Percentiles rank a stretch among this genome's conserved stretches.
Evolutionary conservation across 352 stramenopile genomes (phyloP).

Genomic region (Phytopythium chamaehyphon): DNA sequence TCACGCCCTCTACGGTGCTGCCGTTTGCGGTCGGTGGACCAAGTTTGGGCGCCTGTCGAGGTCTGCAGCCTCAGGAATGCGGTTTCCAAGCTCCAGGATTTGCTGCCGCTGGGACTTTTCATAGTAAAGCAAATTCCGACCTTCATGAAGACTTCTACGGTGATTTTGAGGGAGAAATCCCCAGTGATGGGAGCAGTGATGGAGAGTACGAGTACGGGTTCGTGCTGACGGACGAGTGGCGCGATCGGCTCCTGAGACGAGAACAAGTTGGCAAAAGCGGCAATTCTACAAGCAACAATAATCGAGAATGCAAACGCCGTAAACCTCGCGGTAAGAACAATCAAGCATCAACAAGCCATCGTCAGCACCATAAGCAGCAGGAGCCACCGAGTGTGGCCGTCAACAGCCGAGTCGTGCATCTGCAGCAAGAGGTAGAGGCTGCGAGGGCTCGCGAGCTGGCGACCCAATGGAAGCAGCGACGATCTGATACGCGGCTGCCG

Average conservation of each 20-base stretch:
- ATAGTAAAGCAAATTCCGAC: too few species aligned
- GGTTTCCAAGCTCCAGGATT: too few species aligned
- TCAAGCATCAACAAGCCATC: slow-evolving; percentile 11
- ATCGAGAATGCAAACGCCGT: slow-evolving; percentile 1
- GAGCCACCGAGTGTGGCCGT: slow-evolving; percentile 6
- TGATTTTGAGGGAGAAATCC: not conserved
- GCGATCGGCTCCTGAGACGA: slow-evolving; percentile 25
- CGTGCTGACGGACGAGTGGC: slow-evolving; percentile 73
- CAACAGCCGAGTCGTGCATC: slow-evolving; percentile 24
- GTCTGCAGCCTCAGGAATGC: too few species aligned
- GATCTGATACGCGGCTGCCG: not conserved
- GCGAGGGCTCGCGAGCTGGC: slow-evolving; percentile 33
- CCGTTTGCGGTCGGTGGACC: not conserved
- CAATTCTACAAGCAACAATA: slow-evolving; percentile 9
- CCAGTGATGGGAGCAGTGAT: slow-evolving; percentile 15
- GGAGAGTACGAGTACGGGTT: slow-evolving; percentile 69
- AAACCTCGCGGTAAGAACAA: slow-evolving; percentile 6
- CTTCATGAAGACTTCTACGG: too few species aligned
- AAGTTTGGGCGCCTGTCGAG: not conserved
- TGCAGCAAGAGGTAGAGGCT: slow-evolving; percentile 34
- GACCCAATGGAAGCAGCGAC: slow-evolving; percentile 20
- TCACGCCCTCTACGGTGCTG: slow-evolving; percentile 30
- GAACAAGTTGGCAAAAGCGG: too few species aligned
- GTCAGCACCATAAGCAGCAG: slow-evolving; percentile 11
- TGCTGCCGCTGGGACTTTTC: not conserved